Evolutionary conservation across 1,284 basidiomycete species (phyloP).

Genomic region (Rhodotorula sp.): DNA sequence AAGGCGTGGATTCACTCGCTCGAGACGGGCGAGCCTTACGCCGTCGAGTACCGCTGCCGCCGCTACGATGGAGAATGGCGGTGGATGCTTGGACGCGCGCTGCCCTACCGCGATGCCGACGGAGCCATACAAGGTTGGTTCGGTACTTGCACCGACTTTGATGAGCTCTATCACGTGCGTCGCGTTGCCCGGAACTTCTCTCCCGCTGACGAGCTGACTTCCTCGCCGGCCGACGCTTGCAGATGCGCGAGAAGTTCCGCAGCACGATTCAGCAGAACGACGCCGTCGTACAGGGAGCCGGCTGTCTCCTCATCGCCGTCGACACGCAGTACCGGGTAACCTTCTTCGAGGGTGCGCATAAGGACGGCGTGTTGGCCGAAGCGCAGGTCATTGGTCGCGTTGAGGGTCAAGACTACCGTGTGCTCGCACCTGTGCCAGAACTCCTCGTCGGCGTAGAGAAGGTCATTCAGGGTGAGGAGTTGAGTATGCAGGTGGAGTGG

Average conservation of each 20-base stretch:
- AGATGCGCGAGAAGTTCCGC: slow-evolving; percentile 34
- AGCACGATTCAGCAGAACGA: slow-evolving; percentile 36
- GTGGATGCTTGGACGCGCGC: slow-evolving; percentile 23
- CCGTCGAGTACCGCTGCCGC: slow-evolving; percentile 47
- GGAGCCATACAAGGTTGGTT: slow-evolving; percentile 45
- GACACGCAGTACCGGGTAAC: slow-evolving; percentile 16
- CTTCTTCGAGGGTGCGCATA: slow-evolving; percentile 16
- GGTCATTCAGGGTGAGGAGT: slow-evolving; percentile 11
- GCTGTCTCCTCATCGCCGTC: slow-evolving; percentile 30
- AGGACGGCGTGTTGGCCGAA: slow-evolving; percentile 7
- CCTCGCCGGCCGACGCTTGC: not conserved
- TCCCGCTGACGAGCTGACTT: not conserved
- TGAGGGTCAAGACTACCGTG: slow-evolving; percentile 13
- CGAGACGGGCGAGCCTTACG: slow-evolving; percentile 48
- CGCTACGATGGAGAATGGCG: slow-evolving; percentile 19
- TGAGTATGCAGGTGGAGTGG: not conserved
- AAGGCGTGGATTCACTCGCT: slow-evolving; percentile 47
- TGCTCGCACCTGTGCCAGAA: slow-evolving; percentile 3
- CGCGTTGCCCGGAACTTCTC: not conserved
- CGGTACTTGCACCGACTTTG: slow-evolving; percentile 41
- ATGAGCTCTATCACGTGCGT: slow-evolving; percentile 33
- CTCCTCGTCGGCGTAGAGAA: slow-evolving; percentile 1
- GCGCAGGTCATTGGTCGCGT: not conserved
- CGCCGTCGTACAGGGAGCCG: slow-evolving; percentile 32
- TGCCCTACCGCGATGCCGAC: slow-evolving; percentile 23